Base-by-base conservation (phyloP, 148 eudicot species). In the Polygonum maritimum region DNA sequence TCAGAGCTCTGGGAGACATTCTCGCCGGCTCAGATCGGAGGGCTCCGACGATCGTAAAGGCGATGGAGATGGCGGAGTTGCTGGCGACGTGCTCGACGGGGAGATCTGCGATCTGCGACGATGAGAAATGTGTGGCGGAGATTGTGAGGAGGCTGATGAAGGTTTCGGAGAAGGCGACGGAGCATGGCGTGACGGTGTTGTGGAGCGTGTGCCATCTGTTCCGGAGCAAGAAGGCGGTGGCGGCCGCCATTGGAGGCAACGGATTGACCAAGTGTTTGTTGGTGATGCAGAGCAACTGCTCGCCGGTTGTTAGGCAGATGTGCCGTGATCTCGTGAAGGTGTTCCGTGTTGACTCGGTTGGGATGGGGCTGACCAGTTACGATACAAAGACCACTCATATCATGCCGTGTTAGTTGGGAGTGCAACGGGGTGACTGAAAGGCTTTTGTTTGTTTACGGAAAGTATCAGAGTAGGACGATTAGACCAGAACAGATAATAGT, bases 331-430 rank as follows among this genome's bases (percentile, higher is more conserved):
- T 92, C 83, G 84, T 92, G 22, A 88, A 86, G 84, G 89, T 87
- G 72, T 84, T 92, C 81, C 85, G 91, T 80, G 88, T 81, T 49
- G 79, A 80, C 81, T 80, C 85, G 2, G 87, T 83, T 81, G 85
- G 89, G 33, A 81, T 84, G 74, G 80, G 88, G 84, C 81, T 86
- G 78, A 87, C 87, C 78, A 87, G 82, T 38, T 92, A 88, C 45
- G 91, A 88, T 52, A 92, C 97, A 15, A 85, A 78, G 77, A 90
- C 92, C 21, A 92, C 88, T 60, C 94, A 92, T 71, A 87, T 92
- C 19, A 84, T 82, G 91, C 94, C 92, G 41, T 75, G 78, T 45
- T 72, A 72, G n/a, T 47, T 38, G 31, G 4, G 36, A 60, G 15
- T 26, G 38, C 5, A 11, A 60, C 3, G 33, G 13, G 2, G 69